Evolutionary conservation across 208 protist genomes (phyloP), one percentile per base, ranked within the genome.

Genomic region (Trichomonas gallinae): DNA sequence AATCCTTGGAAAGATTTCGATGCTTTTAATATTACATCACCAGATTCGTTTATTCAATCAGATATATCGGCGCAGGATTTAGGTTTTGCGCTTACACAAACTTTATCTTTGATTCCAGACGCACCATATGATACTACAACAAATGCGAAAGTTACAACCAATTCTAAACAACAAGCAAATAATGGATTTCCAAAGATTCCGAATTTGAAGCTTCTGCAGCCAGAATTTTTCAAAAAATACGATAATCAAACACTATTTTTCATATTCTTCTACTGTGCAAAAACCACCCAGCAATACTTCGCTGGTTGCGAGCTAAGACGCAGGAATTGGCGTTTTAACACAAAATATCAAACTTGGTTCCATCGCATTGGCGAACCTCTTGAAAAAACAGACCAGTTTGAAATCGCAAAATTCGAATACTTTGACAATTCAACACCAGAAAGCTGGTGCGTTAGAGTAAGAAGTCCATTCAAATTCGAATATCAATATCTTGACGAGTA

Each of bases 261-360:
- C 51, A 96, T 96, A 21, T 96, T 96, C 63, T 96, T 82, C 42
- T 96, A 82, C 40, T 63, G 1, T n/a, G n/a, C 38, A 3, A 40
- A 40, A 63, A 96, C 93, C n/a, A 31, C 51, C 21, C 51, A 63
- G 34, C 93, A 96, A 81, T 96, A 96, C 34, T 96, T 82, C 34
- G 93, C 93, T 0, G 93, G 40, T 13, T 17, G 44, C 9, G 49
- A 96, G 46, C 40, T 96, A 34, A 46, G 72, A 82, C 34, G 63
- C 2, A 63, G 51, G 31, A n/a, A 81, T 34, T 96, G 93, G 93
- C 13, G 15, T 9, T 96, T 81, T 26, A 49, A 96, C 72, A 72
- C 34, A 13, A 96, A 96, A 82, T 81, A 48, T 96, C 93, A 96
- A 82, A 96, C 46, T 11, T 96, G 93, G 93, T 96, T 96, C 42